These are phyloP conservation scores for Pascua guehoae DNA, from an alignment of 1,284 basidiomycete genomes.

Conservation along the genomic window DNA sequence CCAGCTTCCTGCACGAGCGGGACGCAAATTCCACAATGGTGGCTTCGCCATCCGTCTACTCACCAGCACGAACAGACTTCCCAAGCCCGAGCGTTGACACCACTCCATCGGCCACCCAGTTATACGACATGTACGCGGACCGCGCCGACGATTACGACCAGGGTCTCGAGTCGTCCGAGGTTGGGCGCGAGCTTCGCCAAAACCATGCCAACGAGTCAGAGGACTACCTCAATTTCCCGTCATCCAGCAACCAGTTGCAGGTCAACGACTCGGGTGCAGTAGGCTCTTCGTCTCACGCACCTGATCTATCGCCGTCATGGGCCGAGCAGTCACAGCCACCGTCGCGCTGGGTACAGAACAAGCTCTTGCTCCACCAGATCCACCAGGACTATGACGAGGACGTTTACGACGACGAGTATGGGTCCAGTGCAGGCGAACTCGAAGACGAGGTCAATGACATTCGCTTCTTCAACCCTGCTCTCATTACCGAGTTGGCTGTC, in stretches of 20 bases:
- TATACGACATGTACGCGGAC: too few species aligned
- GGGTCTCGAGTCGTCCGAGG: too few species aligned
- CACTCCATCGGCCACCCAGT: too few species aligned
- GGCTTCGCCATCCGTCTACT: too few species aligned
- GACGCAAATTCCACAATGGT: too few species aligned
- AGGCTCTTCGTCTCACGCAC: not conserved
- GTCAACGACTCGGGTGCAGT: not conserved
- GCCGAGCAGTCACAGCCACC: constrained; percentile 29
- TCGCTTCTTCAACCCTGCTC: constrained; percentile 76
- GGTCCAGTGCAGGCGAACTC: constrained; percentile 53
- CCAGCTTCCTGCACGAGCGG: too few species aligned
- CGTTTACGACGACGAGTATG: constrained; percentile 47
- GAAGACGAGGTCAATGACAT: constrained; percentile 65
- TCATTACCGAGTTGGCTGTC: constrained; percentile 83
- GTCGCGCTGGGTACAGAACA: constrained; percentile 44
- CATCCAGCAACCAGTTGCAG: not conserved
- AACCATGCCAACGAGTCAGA: not conserved
- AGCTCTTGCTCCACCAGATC: constrained; percentile 45
- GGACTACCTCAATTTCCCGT: not conserved
- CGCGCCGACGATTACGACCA: too few species aligned
- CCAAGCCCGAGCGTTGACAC: too few species aligned
- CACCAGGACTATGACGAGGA: constrained; percentile 55
- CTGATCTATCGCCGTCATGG: constrained; percentile 19
- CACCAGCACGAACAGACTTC: too few species aligned
- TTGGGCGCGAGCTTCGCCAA: not conserved